These are phyloP conservation scores for Exophiala phaeomuriformis DNA, from an alignment of 2,329 filamentous ascomycete genomes.

Conservation along the genomic window DNA sequence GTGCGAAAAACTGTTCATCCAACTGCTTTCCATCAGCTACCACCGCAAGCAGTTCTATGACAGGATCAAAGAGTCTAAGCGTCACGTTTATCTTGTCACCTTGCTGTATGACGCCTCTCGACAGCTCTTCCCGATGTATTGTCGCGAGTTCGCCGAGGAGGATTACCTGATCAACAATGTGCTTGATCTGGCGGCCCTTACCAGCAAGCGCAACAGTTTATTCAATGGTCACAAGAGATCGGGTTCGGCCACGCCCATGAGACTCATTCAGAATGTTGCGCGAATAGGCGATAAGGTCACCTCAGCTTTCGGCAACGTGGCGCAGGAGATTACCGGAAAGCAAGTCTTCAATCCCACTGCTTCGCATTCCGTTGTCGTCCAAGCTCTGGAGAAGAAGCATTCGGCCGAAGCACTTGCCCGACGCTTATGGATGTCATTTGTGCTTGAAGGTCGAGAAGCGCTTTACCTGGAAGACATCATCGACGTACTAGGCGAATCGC, in stretches of 20 bases:
- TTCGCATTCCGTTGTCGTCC: slow-evolving; percentile 79
- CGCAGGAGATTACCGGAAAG: slow-evolving; percentile 90
- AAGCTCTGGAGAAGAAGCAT: slow-evolving; percentile 75
- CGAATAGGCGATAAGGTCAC: slow-evolving; percentile 89
- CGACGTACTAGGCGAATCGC: slow-evolving; percentile 74
- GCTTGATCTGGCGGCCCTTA: slow-evolving; percentile 59
- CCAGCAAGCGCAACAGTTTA: slow-evolving; percentile 38
- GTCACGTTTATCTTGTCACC: slow-evolving; percentile 70
- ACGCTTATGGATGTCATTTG: slow-evolving; percentile 97
- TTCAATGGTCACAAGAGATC: slow-evolving; percentile 44
- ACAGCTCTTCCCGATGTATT: slow-evolving; percentile 84
- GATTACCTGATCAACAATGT: slow-evolving; percentile 87
- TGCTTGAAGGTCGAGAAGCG: slow-evolving; percentile 76
- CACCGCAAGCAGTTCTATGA: slow-evolving; percentile 59
- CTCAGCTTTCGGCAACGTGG: slow-evolving; percentile 84
- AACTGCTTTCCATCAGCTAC: slow-evolving; percentile 61
- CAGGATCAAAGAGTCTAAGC: slow-evolving; percentile 83
- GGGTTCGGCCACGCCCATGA: slow-evolving; percentile 68
- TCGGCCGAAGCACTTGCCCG: slow-evolving; percentile 88
- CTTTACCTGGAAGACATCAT: slow-evolving; percentile 73
- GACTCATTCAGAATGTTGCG: slow-evolving; percentile 66
- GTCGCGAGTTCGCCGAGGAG: slow-evolving; percentile 80
- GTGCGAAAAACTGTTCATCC: slow-evolving; percentile 53
- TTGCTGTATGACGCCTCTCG: slow-evolving; percentile 86
- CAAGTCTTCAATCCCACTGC: slow-evolving; percentile 90